Evolutionary conservation across 2,329 filamentous ascomycete species (phyloP).

Genomic region (Ophiostoma himal-ulmi): DNA sequence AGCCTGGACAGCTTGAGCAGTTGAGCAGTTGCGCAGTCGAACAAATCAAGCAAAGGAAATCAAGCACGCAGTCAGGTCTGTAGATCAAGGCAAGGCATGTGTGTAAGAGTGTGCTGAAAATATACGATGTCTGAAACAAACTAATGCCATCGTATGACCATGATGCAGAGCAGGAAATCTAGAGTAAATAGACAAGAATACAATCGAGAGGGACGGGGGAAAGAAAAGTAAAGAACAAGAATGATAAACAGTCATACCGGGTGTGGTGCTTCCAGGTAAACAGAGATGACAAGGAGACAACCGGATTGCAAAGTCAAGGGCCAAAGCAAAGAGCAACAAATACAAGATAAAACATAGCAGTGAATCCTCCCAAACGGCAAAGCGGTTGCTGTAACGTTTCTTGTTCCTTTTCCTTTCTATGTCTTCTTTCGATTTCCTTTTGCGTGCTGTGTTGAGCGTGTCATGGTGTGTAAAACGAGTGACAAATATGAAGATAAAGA

Average conservation of each 20-base stretch:
- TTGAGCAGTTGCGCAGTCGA: too few species aligned
- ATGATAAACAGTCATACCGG: neutral
- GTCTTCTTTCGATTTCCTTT: neutral
- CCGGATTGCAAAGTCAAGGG: neutral
- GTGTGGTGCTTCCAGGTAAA: neutral
- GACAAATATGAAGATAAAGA: neutral
- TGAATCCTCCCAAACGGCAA: neutral
- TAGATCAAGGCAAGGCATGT: neutral
- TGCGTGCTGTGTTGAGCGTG: neutral
- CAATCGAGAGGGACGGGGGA: neutral
- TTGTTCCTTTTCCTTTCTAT: neutral
- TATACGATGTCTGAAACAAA: conserved; percentile 30
- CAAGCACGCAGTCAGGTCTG: neutral
- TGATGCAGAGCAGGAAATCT: conserved; percentile 8
- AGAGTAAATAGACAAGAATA: neutral
- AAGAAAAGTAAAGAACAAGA: neutral
- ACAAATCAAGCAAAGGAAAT: neutral
- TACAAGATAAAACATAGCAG: neutral
- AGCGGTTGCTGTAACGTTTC: neutral
- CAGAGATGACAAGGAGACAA: neutral
- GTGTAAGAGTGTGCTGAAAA: conserved; percentile 8
- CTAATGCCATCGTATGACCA: neutral
- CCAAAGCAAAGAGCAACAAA: neutral
- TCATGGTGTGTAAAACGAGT: neutral
- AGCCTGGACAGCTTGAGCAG: too few species aligned